phyloP scores from a whole-genome alignment of 768 basidiomycete genomes.

The Naganishia onofrii region DNA sequence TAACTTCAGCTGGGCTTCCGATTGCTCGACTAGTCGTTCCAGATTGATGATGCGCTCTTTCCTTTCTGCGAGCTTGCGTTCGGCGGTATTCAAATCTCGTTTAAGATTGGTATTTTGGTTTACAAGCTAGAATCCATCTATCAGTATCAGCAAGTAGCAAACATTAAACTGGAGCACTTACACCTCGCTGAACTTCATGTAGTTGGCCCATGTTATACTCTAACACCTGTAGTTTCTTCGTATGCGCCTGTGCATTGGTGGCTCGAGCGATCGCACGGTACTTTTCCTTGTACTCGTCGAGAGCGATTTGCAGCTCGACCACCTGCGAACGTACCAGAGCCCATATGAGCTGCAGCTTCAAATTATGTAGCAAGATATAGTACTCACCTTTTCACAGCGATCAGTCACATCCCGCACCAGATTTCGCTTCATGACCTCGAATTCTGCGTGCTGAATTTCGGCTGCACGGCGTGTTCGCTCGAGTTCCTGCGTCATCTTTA shows the following conservation, averaged over 20 bases:
- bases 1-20: conserved; percentile 85
- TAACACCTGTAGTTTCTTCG: conserved; percentile 98
- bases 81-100: conserved; percentile 95
- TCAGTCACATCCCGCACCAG: conserved; percentile 98
- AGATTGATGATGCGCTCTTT: conserved; percentile 98
- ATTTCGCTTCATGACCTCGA: conserved; percentile 97
- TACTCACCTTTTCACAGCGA: conserved; percentile 90
- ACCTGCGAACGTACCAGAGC: conserved; percentile 61
- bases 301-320: conserved; percentile 95
- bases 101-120: conserved; percentile 96
- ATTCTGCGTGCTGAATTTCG: conserved; percentile 96
- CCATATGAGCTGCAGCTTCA: not conserved
- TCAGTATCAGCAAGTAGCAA: conserved; percentile 17
- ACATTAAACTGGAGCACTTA: conserved; percentile 39
- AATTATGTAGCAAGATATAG: not conserved
- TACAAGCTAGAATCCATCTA: conserved; percentile 66
- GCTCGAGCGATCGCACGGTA: conserved; percentile 98
- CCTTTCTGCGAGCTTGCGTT: conserved; percentile 89
- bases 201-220: conserved; percentile 94
- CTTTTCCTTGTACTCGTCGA: conserved; percentile 97
- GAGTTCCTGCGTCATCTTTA: conserved; percentile 93
- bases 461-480: conserved; percentile 95
- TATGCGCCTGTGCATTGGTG: conserved; percentile 96
- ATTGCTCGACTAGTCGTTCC: conserved; percentile 87
- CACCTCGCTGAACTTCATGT: conserved; percentile 95